Base-by-base conservation (phyloP, 768 basidiomycete genomes). In the Terana coerulea region DNA sequence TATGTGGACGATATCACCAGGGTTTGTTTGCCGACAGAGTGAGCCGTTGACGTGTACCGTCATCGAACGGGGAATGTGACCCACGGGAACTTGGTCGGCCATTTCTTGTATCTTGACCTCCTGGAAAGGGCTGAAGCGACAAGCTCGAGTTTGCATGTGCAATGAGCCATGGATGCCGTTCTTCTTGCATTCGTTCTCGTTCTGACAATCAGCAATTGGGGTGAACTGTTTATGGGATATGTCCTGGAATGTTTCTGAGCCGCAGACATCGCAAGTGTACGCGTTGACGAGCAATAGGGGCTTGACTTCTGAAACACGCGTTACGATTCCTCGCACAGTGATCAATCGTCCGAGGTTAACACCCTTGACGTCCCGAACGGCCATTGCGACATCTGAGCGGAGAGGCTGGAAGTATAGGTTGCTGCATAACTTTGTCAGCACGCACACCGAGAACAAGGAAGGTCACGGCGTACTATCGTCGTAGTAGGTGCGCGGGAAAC, bases 11-110 rank as follows among this genome's bases (percentile, higher is more conserved):
- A 97, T 86, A 64, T 99, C 97, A 24, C 97, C 97, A 0, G 97
- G 97, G 62, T 87, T 94, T 83, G 98, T 86, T 52, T 79, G 75
- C 28, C 97, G 88, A 7, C 93, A 95, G 30, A 97, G 78, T 53
- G 78, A 86, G 21, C 97, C 97, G 57, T 91, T 84, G 29, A 98
- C 76, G 64, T 99, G 94, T n/a, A 97, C 69, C 0, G 94, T 94
- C 97, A 98, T 98, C 2, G 95, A 94, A 33, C 97, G 86, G 21
- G 97, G 97, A 52, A 99, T 99, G 67, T 99, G 97, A 3, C 97
- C 97, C 41, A 99, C 95, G 21, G 97, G 97, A 1, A 99, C 97
- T 84, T 99, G 97, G 63, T 98, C 95, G 22, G 95, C 94, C 95
- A 99, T 95, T 69, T 99, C 97, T 67, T 99, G 97, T 49, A 99